Conservation (phyloP, 768 basidiomycete genomes). For the Fistulinella prunicolor region DNA sequence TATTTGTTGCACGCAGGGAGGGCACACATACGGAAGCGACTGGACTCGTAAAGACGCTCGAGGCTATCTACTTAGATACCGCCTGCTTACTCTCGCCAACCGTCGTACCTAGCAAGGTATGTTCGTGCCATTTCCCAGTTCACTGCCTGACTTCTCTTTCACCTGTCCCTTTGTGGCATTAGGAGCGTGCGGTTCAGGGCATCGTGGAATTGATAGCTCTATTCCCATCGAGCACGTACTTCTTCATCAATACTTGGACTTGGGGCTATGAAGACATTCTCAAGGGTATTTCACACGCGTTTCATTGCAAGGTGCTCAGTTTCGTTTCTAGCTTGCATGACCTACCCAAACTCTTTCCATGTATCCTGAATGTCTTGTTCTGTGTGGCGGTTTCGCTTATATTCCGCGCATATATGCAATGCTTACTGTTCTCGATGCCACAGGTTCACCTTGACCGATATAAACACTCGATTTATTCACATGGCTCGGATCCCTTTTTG, state of each 20-base stretch:
- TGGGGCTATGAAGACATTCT: constrained; percentile 95
- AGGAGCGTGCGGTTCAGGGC: constrained; percentile 67
- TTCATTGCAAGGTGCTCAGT: constrained; percentile 52
- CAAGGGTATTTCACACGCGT: constrained; percentile 67
- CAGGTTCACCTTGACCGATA: constrained; percentile 92
- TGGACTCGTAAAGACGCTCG: constrained; percentile 48
- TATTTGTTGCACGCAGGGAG: constrained; percentile 26
- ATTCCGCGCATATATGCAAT: constrained; percentile 5
- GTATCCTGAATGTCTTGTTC: not conserved
- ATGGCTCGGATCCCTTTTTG: constrained; percentile 58
- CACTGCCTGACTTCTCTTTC: not conserved
- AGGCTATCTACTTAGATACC: constrained; percentile 85
- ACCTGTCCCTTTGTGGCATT: not conserved
- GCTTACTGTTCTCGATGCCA: constrained; percentile 2
- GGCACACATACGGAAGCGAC: constrained; percentile 21
- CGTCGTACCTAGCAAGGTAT: constrained; percentile 60
- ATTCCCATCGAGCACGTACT: constrained; percentile 63
- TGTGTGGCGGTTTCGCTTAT: not conserved
- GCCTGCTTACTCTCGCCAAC: constrained; percentile 54
- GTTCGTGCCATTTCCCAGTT: not conserved
- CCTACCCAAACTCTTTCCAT: not conserved
- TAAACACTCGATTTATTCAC: constrained; percentile 67
- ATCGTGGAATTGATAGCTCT: constrained; percentile 66
- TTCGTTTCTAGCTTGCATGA: not conserved
- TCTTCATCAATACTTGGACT: constrained; percentile 94